Conservation (phyloP, 805 yeast genomes). For the Cyberlindnera lachancei region DNA sequence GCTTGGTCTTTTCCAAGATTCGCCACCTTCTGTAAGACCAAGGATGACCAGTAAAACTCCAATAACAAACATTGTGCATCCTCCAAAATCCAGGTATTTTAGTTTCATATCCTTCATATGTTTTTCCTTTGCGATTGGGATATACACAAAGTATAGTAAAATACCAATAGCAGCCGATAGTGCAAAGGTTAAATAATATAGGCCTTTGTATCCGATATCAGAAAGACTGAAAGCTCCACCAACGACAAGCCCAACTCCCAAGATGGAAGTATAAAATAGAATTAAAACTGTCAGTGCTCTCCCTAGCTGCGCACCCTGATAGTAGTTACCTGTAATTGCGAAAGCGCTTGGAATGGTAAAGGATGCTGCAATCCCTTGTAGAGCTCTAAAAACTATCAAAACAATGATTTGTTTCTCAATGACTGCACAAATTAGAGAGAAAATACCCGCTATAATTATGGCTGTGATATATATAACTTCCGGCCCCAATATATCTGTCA, state of each 20-base stretch:
- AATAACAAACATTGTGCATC: slow-evolving; percentile 25
- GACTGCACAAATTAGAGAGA: slow-evolving; percentile 29
- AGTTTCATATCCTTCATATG: slow-evolving; percentile 13
- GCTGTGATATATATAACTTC: slow-evolving; percentile 24
- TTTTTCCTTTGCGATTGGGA: slow-evolving; percentile 23
- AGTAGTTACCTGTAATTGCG: slow-evolving; percentile 26
- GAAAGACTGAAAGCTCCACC: slow-evolving; percentile 39
- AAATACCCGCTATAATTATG: slow-evolving; percentile 18
- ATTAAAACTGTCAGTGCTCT: slow-evolving; percentile 23
- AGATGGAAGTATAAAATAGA: slow-evolving; percentile 22
- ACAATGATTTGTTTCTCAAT: slow-evolving; percentile 28
- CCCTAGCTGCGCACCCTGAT: slow-evolving; percentile 22
- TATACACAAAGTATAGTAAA: slow-evolving; percentile 23
- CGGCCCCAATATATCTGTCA: slow-evolving; percentile 36
- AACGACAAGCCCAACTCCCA: slow-evolving; percentile 33
- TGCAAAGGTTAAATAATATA: slow-evolving; percentile 33
- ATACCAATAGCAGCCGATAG: slow-evolving; percentile 15
- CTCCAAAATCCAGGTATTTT: slow-evolving; percentile 30
- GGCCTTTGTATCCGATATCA: slow-evolving; percentile 31
- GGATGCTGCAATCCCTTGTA: slow-evolving; percentile 39
- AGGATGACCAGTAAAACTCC: slow-evolving; percentile 32
- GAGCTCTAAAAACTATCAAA: slow-evolving; percentile 35
- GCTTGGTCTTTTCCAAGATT: slow-evolving; percentile 32
- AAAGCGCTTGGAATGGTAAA: slow-evolving; percentile 32
- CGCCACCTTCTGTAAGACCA: slow-evolving; percentile 40